A percentile compares a stretch with the other conserved stretches of the same genome.
phyloP scores from a whole-genome alignment of 2,329 filamentous ascomycete genomes.

The Verticillium zaregamsianum region DNA sequence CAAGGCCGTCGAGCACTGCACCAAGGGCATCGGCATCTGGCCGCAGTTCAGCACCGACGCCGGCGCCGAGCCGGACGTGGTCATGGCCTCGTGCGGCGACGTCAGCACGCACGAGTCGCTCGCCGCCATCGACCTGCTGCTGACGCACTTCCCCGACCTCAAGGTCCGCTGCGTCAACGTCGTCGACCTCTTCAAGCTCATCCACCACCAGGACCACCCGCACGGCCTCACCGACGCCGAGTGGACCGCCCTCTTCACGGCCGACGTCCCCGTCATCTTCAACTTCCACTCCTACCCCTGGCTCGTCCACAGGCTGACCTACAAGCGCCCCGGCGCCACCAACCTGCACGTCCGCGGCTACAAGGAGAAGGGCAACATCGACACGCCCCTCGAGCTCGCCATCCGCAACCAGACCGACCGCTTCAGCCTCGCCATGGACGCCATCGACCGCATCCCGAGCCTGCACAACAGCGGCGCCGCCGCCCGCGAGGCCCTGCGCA shows the following conservation, averaged over 20 bases:
- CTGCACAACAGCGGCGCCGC: constrained; percentile 60
- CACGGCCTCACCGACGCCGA: constrained; percentile 66
- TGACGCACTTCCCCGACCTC: constrained; percentile 66
- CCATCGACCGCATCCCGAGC: constrained; percentile 62
- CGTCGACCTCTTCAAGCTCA: constrained; percentile 77
- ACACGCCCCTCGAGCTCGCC: constrained; percentile 74
- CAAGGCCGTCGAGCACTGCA: constrained; percentile 69
- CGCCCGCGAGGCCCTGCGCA: constrained; percentile 60
- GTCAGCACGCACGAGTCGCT: constrained; percentile 70
- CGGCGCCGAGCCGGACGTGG: constrained; percentile 64
- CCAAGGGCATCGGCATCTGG: constrained; percentile 76
- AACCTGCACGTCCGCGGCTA: constrained; percentile 75
- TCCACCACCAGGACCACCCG: constrained; percentile 64
- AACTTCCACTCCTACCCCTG: constrained; percentile 84
- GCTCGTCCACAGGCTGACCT: constrained; percentile 73
- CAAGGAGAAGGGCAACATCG: constrained; percentile 80
- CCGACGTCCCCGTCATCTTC: constrained; percentile 70
- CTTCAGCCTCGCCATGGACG: constrained; percentile 72
- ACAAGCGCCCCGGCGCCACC: constrained; percentile 63
- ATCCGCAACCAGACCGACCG: constrained; percentile 75
- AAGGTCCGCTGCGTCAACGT: constrained; percentile 78
- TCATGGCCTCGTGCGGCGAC: constrained; percentile 75
- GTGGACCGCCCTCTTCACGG: constrained; percentile 68
- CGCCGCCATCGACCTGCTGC: constrained; percentile 68
- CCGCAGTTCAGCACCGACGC: constrained; percentile 69